phyloP scores from a whole-genome alignment of 495 filamentous ascomycete species.

The Penicillium pancosmium region DNA sequence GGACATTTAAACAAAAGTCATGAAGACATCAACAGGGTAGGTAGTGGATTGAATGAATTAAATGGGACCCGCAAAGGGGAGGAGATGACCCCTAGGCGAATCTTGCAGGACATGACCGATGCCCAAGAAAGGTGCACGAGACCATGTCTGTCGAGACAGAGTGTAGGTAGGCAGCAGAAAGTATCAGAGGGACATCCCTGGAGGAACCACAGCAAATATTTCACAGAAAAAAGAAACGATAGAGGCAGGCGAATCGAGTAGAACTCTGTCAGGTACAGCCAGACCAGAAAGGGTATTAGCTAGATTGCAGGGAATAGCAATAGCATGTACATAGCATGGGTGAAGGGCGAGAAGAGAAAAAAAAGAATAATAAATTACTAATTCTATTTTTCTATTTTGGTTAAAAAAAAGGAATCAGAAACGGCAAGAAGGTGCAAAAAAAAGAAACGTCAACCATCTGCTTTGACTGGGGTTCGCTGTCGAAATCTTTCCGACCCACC shows the following conservation, averaged over 20 bases:
- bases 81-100: constrained; percentile 12
- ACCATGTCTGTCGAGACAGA: constrained; percentile 34
- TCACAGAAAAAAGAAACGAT: constrained; percentile 29
- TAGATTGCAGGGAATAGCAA: constrained; percentile 22
- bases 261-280: constrained; percentile 33
- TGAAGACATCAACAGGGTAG: constrained; percentile 20
- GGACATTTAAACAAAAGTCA: constrained; percentile 8
- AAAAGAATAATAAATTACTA: constrained; percentile 12
- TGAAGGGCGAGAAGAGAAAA: constrained; percentile 12
- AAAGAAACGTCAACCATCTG: constrained; percentile 17
- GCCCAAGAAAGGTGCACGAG: constrained; percentile 34
- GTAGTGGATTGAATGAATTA: constrained; percentile 25
- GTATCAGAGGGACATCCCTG: constrained; percentile 35
- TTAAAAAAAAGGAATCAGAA: constrained; percentile 10
- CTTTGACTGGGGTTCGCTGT: constrained; percentile 28
- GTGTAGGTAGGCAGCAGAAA: constrained; percentile 15
- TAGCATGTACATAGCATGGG: constrained; percentile 7
- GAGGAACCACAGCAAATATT: constrained; percentile 34
- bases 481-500: constrained; percentile 31
- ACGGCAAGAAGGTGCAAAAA: constrained; percentile 13
- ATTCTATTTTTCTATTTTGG: neutral
- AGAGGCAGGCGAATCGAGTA: constrained; percentile 27
- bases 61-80: constrained; percentile 24
- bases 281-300: constrained; percentile 23
- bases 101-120: constrained; percentile 31